Evolutionary conservation across 2,329 filamentous ascomycete genomes (phyloP).

Genomic region (Laburnicola sp.): DNA sequence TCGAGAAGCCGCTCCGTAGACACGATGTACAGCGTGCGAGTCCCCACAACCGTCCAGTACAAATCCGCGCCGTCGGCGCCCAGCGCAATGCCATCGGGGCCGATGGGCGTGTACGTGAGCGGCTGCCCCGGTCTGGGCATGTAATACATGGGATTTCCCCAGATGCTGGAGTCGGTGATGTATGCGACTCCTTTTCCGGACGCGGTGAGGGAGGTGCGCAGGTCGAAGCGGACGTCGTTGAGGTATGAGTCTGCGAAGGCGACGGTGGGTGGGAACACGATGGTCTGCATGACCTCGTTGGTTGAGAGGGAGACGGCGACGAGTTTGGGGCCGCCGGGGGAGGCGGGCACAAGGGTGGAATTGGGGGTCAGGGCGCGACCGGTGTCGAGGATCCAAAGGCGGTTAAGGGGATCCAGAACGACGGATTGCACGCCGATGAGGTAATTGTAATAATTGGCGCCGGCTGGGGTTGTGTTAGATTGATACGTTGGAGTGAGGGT

Average conservation of each 20-base stretch:
- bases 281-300: conserved; percentile 53
- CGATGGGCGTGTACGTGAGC: conserved; percentile 47
- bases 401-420: conserved; percentile 55
- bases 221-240: conserved; percentile 58
- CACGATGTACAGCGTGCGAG: conserved; percentile 50
- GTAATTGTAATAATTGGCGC: conserved; percentile 54
- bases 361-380: conserved; percentile 46
- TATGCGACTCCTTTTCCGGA: conserved; percentile 54
- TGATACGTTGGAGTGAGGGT: conserved; percentile 3
- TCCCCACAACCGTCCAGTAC: conserved; percentile 51
- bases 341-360: conserved; percentile 44
- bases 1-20: conserved; percentile 50
- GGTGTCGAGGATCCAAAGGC: conserved; percentile 58
- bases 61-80: conserved; percentile 52
- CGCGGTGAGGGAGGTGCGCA: conserved; percentile 45
- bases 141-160: conserved; percentile 33
- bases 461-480: conserved; percentile 21
- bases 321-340: conserved; percentile 54
- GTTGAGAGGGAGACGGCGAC: conserved; percentile 53
- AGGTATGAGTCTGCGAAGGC: conserved; percentile 54
- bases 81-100: conserved; percentile 55
- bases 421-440: conserved; percentile 58
- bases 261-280: conserved; percentile 52
- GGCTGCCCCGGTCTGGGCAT: conserved; percentile 19
- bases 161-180: conserved; percentile 54